phyloP scores from a whole-genome alignment of 202 grass and related monocot species.

The Carex arenaria region DNA sequence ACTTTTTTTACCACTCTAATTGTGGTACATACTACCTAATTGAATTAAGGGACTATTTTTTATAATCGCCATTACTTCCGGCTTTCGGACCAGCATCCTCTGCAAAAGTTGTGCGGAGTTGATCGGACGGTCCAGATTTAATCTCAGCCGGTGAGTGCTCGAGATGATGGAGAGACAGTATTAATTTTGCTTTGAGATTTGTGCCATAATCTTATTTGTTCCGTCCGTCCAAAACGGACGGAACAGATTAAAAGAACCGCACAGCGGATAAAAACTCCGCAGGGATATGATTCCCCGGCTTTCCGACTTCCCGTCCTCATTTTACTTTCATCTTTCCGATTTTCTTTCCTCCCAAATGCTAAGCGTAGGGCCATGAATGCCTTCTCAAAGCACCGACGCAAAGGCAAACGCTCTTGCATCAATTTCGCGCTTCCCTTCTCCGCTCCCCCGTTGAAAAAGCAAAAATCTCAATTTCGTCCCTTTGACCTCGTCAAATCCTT shows the following conservation, averaged over 20 bases:
- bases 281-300: no score
- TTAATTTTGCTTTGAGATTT: no score
- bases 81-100: not conserved
- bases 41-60: not conserved
- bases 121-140: no score
- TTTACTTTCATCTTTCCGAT: not conserved
- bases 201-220: no score
- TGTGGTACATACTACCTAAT: no score
- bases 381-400: not conserved
- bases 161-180: no score
- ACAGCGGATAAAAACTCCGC: no score
- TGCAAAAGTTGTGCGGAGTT: no score
- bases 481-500: constrained; percentile 33
- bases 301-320: not conserved
- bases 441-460: not conserved
- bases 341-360: not conserved
- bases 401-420: not conserved
- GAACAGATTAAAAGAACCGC: no score
- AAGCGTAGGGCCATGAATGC: constrained; percentile 7
- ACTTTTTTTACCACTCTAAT: no score
- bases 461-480: constrained; percentile 21
- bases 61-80: not conserved
- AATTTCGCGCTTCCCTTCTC: not conserved
- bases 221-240: no score
- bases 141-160: no score